Conservation (phyloP, 352 stramenopile genomes). For the Globisporangium paroecandrum region DNA sequence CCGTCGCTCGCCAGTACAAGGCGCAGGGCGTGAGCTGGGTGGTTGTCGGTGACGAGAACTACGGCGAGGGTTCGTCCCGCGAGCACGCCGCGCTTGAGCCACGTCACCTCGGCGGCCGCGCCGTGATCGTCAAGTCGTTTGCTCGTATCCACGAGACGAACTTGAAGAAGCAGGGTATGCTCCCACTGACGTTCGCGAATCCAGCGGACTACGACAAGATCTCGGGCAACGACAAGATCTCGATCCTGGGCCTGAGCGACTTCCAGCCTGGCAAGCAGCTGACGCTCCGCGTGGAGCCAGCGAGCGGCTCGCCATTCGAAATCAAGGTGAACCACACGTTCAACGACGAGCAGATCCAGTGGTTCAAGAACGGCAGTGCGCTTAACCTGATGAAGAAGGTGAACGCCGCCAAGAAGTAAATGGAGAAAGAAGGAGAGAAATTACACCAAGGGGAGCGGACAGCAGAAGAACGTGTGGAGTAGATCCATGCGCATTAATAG, state of each 20-base stretch:
- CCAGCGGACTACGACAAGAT: slow-evolving; percentile 92
- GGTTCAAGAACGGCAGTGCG: slow-evolving; percentile 92
- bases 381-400: slow-evolving; percentile 95
- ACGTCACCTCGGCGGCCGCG: slow-evolving; percentile 86
- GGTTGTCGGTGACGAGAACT: slow-evolving; percentile 93
- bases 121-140: slow-evolving; percentile 93
- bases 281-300: slow-evolving; percentile 76
- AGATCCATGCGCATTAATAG: slow-evolving; percentile 10
- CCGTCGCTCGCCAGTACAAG: slow-evolving; percentile 90
- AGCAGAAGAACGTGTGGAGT: slow-evolving; percentile 5
- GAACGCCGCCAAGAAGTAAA: slow-evolving; percentile 42
- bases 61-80: slow-evolving; percentile 90
- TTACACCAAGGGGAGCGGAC: slow-evolving; percentile 6
- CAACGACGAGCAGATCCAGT: slow-evolving; percentile 94
- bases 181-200: slow-evolving; percentile 91
- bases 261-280: slow-evolving; percentile 88
- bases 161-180: slow-evolving; percentile 95
- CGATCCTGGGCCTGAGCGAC: slow-evolving; percentile 82
- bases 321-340: slow-evolving; percentile 94
- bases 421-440: not conserved
- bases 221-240: slow-evolving; percentile 89
- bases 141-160: slow-evolving; percentile 95
- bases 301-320: slow-evolving; percentile 67
- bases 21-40: slow-evolving; percentile 87
- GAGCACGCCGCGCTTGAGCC: slow-evolving; percentile 92